Conservation (phyloP, 2,329 filamentous ascomycete species). For the Claviceps africana region DNA sequence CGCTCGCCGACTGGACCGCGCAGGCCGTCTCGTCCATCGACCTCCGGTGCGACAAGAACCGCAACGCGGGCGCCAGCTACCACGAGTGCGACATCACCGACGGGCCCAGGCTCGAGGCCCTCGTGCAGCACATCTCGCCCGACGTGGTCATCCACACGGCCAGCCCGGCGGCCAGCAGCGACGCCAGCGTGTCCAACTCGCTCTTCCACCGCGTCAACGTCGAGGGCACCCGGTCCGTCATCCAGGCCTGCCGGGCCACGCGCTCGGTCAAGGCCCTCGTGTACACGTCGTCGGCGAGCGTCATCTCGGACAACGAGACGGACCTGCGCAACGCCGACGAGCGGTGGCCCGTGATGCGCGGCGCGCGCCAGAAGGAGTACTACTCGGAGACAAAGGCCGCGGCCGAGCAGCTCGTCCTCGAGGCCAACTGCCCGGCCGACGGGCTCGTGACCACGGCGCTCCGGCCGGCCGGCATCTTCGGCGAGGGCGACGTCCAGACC, state of each 20-base stretch:
- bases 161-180: conserved; percentile 47
- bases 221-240: conserved; percentile 64
- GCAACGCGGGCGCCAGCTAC: conserved; percentile 46
- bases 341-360: conserved; percentile 60
- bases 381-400: conserved; percentile 74
- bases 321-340: conserved; percentile 81
- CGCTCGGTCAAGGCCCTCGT: conserved; percentile 60
- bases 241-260: conserved; percentile 52
- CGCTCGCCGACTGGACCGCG: conserved; percentile 40
- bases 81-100: conserved; percentile 69
- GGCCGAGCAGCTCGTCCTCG: conserved; percentile 68
- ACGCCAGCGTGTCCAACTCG: conserved; percentile 37
- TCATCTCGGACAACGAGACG: conserved; percentile 66
- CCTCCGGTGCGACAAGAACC: conserved; percentile 56
- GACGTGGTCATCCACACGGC: conserved; percentile 88
- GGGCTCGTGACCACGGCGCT: conserved; percentile 64
- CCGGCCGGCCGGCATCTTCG: conserved; percentile 80
- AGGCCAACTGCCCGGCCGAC: conserved; percentile 50
- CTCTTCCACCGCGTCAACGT: conserved; percentile 76
- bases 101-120: conserved; percentile 39
- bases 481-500: conserved; percentile 70
- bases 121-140: conserved; percentile 55
- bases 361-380: conserved; percentile 58
- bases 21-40: conserved; percentile 55
- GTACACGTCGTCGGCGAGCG: conserved; percentile 80